Conservation (phyloP, 192 early-diverging fungal species). For the Coemansia sp. region DNA sequence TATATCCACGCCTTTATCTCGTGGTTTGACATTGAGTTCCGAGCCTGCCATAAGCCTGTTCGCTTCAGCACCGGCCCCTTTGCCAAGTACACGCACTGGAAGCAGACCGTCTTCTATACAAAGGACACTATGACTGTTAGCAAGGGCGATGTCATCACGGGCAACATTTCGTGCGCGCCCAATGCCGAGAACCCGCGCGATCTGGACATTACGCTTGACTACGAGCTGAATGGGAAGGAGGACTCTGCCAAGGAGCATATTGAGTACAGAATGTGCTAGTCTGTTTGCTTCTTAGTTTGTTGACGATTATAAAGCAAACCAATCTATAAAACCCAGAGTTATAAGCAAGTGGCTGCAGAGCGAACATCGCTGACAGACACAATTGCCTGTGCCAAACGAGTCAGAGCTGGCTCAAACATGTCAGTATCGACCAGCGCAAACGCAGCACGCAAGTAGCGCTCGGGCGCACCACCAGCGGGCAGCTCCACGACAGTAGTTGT, state of each 20-base stretch:
- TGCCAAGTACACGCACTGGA: slow-evolving; percentile 97
- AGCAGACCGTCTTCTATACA: slow-evolving; percentile 98
- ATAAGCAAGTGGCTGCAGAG: background rate
- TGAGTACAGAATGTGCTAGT: slow-evolving; percentile 70
- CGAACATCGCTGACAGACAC: slow-evolving; percentile 7
- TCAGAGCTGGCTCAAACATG: slow-evolving; percentile 49
- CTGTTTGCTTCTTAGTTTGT: background rate
- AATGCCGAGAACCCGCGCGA: slow-evolving; percentile 90
- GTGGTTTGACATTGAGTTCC: slow-evolving; percentile 98
- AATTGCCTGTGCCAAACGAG: slow-evolving; percentile 43
- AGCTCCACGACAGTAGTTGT: background rate
- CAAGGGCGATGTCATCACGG: slow-evolving; percentile 68
- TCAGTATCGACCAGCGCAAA: slow-evolving; percentile 43
- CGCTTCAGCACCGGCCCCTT: slow-evolving; percentile 79
- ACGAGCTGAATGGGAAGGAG: slow-evolving; percentile 61
- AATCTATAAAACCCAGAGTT: background rate
- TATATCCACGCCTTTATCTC: slow-evolving; percentile 89
- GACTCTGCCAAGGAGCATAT: slow-evolving; percentile 52
- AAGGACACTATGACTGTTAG: slow-evolving; percentile 68
- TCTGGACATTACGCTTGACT: slow-evolving; percentile 82
- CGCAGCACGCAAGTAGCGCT: slow-evolving; percentile 38
- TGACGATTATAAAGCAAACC: background rate
- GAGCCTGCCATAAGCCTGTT: slow-evolving; percentile 83
- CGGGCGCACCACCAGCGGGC: background rate
- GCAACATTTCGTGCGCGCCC: slow-evolving; percentile 63